Base-by-base conservation (phyloP, 2,329 filamentous ascomycete genomes). In the Colletotrichum tabaci region DNA sequence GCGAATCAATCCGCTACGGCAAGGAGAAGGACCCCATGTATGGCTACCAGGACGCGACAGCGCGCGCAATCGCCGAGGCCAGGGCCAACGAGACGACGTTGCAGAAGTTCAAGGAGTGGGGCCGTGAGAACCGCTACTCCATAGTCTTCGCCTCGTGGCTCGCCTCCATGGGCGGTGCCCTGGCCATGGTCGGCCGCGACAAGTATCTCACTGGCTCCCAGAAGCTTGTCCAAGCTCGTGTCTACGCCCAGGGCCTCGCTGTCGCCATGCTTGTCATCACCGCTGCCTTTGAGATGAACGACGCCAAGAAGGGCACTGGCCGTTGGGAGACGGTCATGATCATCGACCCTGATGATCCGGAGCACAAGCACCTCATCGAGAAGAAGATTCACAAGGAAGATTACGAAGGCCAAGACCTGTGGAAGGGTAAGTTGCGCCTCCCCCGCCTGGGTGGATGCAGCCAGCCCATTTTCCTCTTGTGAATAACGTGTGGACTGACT, bases 201-300 rank as follows among this genome's bases (percentile, higher is more conserved):
- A 91, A 89, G 75, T 93, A 92, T 80, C 87, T 97, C 57, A 90
- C 88, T 61, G 91, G 90, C 2, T 85, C 89, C 72, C 95, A 98
- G 87, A 98, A 98, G 87, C 85, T 98, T 26, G 95, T 98, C 18
- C 95, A 98, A 87, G 95, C 95, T 30, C 92, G 95, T 89, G 93
- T 98, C 75, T 98, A 98, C 83, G 95, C 95, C 4, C 95, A 98
- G 85, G 94, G 93, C 7, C 85, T 97, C 77, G 97, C 95, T 6
- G 86, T 98, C 57, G 93, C 92, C 74, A 94, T 98, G 62, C 86
- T 98, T 67, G 89, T 97, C 79, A 90, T 94, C 67, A 93, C 91
- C 42, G 94, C 96, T 57, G 93, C 90, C 13, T 93, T 98, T 77
- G 95, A 98, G 89, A 87, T 89, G 74, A 83, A 82, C 65, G 96